Base-by-base conservation (phyloP, 352 stramenopile genomes). In the Globisporangium perplexum region DNA sequence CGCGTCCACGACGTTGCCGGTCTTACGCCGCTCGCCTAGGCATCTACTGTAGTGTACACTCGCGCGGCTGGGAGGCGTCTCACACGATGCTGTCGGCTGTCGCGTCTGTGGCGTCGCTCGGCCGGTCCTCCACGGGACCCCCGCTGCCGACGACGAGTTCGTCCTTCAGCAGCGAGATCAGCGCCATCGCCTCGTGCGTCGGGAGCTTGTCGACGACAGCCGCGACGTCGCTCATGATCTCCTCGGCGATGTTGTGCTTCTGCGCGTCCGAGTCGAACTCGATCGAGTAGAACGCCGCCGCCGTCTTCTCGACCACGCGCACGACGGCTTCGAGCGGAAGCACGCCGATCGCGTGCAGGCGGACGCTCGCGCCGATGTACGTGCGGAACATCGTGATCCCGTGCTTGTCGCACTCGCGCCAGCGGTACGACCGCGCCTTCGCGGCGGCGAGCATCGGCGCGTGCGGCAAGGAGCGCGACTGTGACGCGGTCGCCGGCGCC, bases 341-440 rank as follows among this genome's bases (percentile, higher is more conserved):
- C 10, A 89, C 61, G 6, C 78, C 70, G 12, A 78, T 31, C 18
- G 58, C 30, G 51, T 87, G 83, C 14, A 92, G 60, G 39, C 71
- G 68, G 28, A 74, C 72, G 24, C 75, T 85, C 12, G 78, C 81
- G 56, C 81, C 69, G n/a, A 92, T 90, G 63, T 92, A 92, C 39
- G 81, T 88, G 26, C 71, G 72, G 60, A 92, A 92, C 26, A 77
- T 68, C 42, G 82, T 72, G 55, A 92, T 85, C 14, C 78, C 78
- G 59, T 68, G 69, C 60, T 71, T 59, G 24, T 82, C 67, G 33
- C 78, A 90, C 68, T 92, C 81, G 8, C 65, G 71, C 33, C 69
- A 74, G 47, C 81, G 78, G 45, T 88, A 92, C 8, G 76, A 79
- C n/a, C 47, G 57, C 45, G 24, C 28, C 26, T 58, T 66, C 11